Evolutionary conservation across 2,329 filamentous ascomycete genomes (phyloP).

Genomic region (Dactylellina drechsleri): DNA sequence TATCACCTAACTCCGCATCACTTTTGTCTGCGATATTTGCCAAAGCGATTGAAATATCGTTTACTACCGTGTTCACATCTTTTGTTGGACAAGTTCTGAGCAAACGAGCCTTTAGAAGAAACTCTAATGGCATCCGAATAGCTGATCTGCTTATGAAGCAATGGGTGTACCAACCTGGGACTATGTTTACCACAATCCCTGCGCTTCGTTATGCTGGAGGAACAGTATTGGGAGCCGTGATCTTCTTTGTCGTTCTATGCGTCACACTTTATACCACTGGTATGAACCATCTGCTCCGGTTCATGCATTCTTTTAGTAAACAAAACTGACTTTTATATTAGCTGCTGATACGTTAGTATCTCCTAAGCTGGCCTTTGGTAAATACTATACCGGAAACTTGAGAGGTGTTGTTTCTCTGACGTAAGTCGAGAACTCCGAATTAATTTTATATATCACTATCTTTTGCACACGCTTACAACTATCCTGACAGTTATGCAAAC

Average conservation of each 20-base stretch:
- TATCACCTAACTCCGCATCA: slow-evolving; percentile 67
- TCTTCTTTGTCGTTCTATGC: slow-evolving; percentile 40
- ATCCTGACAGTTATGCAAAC: slow-evolving; percentile 38
- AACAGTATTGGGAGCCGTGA: slow-evolving; percentile 37
- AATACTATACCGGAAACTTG: slow-evolving; percentile 60
- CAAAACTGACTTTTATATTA: slow-evolving; percentile 66
- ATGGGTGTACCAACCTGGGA: slow-evolving; percentile 69
- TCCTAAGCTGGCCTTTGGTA: slow-evolving; percentile 73
- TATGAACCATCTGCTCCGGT: neutral
- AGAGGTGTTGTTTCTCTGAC: slow-evolving; percentile 27
- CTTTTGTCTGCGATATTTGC: slow-evolving; percentile 75
- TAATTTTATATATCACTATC: neutral
- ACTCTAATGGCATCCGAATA: slow-evolving; percentile 74
- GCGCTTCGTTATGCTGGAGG: slow-evolving; percentile 38
- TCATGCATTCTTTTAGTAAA: neutral
- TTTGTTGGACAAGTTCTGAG: slow-evolving; percentile 79
- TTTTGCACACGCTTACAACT: neutral
- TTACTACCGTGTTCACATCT: slow-evolving; percentile 79
- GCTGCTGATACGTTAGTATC: slow-evolving; percentile 79
- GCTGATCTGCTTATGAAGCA: slow-evolving; percentile 81
- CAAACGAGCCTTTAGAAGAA: slow-evolving; percentile 72
- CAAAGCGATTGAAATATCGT: slow-evolving; percentile 80
- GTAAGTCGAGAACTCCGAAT: slow-evolving; percentile 3
- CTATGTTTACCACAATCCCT: slow-evolving; percentile 31
- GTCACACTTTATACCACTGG: slow-evolving; percentile 50